Conservation (phyloP, 768 basidiomycete genomes). For the Mycena epipterygia region DNA sequence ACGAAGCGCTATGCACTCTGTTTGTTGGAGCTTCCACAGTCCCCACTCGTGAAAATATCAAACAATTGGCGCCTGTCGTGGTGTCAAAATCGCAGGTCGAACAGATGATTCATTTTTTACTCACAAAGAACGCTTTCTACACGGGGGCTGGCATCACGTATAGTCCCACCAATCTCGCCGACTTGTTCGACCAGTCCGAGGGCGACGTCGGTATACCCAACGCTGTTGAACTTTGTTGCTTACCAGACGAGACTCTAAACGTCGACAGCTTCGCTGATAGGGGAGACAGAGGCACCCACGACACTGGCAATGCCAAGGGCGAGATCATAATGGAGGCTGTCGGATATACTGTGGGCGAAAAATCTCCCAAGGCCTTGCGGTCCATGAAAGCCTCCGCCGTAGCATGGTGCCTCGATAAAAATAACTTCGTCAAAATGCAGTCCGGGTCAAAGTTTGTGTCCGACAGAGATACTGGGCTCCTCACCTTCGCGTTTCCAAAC, state of each 20-base stretch:
- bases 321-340: not conserved
- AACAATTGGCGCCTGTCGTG: not conserved
- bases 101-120: not conserved
- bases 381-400: not conserved
- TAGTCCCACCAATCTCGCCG: not conserved
- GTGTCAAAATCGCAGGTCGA: not conserved
- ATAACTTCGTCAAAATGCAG: not conserved
- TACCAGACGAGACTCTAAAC: not conserved
- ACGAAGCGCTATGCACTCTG: slow-evolving; percentile 1
- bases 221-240: not conserved
- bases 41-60: not conserved
- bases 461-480: not conserved
- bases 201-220: not conserved
- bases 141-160: not conserved
- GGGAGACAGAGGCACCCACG: no score
- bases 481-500: not conserved
- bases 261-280: no score
- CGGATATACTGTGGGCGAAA: not conserved
- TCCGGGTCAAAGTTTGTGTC: not conserved
- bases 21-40: not conserved
- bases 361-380: not conserved
- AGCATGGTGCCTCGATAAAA: not conserved
- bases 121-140: not conserved
- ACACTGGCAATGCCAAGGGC: no score
- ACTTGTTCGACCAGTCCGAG: not conserved